Evolutionary conservation across 2,329 filamentous ascomycete genomes (phyloP).

Genomic region (Xylaria sp.): DNA sequence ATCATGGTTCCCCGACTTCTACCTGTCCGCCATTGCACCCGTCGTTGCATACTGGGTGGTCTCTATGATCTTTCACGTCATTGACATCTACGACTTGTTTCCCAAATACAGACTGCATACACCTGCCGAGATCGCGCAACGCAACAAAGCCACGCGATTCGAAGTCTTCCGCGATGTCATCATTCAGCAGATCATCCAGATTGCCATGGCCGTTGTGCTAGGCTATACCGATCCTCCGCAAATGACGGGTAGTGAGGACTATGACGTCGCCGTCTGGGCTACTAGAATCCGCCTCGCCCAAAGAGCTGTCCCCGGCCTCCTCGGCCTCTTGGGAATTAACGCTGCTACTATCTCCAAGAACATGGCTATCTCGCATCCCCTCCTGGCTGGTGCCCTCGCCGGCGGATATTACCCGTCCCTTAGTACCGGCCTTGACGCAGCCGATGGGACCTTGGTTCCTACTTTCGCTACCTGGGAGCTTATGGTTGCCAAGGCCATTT

Average conservation of each 20-base stretch:
- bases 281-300: conserved; percentile 83
- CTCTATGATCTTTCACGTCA: conserved; percentile 86
- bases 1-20: conserved; percentile 82
- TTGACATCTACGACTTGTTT: conserved; percentile 87
- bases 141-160: conserved; percentile 86
- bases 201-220: conserved; percentile 74
- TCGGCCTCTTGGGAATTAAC: conserved; percentile 81
- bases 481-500: conserved; percentile 77
- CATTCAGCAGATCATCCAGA: conserved; percentile 91
- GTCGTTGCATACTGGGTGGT: conserved; percentile 89
- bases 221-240: conserved; percentile 79
- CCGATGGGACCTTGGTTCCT: conserved; percentile 66
- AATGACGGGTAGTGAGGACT: conserved; percentile 79
- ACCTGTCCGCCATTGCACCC: conserved; percentile 79
- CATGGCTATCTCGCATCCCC: conserved; percentile 75
- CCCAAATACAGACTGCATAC: conserved; percentile 95
- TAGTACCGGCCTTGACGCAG: conserved; percentile 66
- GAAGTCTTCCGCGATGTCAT: conserved; percentile 92
- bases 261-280: conserved; percentile 92
- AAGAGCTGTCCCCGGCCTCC: conserved; percentile 76
- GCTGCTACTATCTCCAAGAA: conserved; percentile 79
- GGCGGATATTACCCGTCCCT: conserved; percentile 85
- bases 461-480: conserved; percentile 89
- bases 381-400: conserved; percentile 78
- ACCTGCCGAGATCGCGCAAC: conserved; percentile 86